Evolutionary conservation across 129 eudicot genomes (phyloP), one percentile per base, ranked within the genome.

Genomic region (Saposhnikovia divaricata): DNA sequence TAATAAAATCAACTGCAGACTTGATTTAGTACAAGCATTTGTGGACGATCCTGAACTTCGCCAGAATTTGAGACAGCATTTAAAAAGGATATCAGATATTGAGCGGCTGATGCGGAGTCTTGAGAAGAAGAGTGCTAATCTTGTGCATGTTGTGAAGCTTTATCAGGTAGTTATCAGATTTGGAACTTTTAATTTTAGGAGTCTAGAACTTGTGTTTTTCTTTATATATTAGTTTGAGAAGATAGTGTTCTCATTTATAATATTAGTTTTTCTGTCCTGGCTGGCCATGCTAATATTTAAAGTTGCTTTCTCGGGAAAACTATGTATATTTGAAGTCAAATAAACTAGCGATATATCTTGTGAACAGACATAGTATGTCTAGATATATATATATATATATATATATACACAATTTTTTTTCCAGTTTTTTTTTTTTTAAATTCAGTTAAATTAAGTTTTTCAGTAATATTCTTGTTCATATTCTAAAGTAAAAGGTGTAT

Each of bases 11-110:
- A 95, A 95, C 70, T 42, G 37, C 70, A 86, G 99, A 82, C 83
- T 95, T 75, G 99, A 95, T 77, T 73, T 90, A 81, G 99, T 95
- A 59, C 97, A 95, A 89, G 91, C 97, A 73, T 95, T 95, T 89
- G 93, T 95, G 82, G 99, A 95, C 61, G 97, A 95, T 85, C 80
- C 97, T 79, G 97, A 81, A 48, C 87, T 95, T 65, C 95, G 97
- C 78, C 96, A 86, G 85, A 96, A 84, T 75, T 79, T 95, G 84
- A 89, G 99, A 87, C 97, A 92, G 82, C 96, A 92, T 76, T 73
- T 95, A 84, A 95, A 90, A 87, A 89, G 99, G 82, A 90, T 95
- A 72, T 83, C 91, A 27, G 99, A 95, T 84, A 90, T 91, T 78
- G 99, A 95, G 79, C 86, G 99, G 27, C 75, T 95, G 83, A 53